Evolutionary conservation across 2,329 filamentous ascomycete genomes (phyloP).

Genomic region (Domatiomyces globalis): DNA sequence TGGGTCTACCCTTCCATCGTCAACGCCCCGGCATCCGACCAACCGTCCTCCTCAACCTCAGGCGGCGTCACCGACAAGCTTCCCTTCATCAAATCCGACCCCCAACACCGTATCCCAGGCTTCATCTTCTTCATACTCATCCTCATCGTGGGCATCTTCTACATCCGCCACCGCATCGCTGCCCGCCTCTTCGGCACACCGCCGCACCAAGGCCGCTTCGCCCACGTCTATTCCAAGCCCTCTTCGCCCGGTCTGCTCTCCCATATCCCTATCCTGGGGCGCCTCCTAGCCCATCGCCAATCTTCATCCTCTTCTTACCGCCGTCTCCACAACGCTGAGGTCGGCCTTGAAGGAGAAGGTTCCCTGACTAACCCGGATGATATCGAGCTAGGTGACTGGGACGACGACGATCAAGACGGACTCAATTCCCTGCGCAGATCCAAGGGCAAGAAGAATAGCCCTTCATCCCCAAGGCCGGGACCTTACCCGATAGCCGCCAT

Average conservation of each 20-base stretch:
- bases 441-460: neutral
- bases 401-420: neutral
- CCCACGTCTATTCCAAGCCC: too few relatives aligned
- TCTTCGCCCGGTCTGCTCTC: slow-evolving; percentile 44
- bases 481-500: slow-evolving; percentile 27
- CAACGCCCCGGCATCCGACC: slow-evolving; percentile 5
- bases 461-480: slow-evolving; percentile 14
- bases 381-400: slow-evolving; percentile 57
- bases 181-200: neutral
- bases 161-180: slow-evolving; percentile 55
- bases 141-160: slow-evolving; percentile 53
- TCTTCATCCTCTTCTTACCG: slow-evolving; percentile 21
- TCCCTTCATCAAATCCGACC: slow-evolving; percentile 49
- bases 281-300: slow-evolving; percentile 7
- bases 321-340: slow-evolving; percentile 25
- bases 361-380: slow-evolving; percentile 33
- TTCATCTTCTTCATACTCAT: slow-evolving; percentile 66
- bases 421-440: slow-evolving; percentile 8
- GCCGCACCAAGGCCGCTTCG: neutral
- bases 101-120: slow-evolving; percentile 55
- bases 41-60: slow-evolving; percentile 11
- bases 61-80: slow-evolving; percentile 43
- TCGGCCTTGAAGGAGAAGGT: slow-evolving; percentile 60
- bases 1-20: slow-evolving; percentile 57
- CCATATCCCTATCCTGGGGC: slow-evolving; percentile 28